Conservation (phyloP, 164 flowering plant genomes). For the Pachysandra terminalis region DNA sequence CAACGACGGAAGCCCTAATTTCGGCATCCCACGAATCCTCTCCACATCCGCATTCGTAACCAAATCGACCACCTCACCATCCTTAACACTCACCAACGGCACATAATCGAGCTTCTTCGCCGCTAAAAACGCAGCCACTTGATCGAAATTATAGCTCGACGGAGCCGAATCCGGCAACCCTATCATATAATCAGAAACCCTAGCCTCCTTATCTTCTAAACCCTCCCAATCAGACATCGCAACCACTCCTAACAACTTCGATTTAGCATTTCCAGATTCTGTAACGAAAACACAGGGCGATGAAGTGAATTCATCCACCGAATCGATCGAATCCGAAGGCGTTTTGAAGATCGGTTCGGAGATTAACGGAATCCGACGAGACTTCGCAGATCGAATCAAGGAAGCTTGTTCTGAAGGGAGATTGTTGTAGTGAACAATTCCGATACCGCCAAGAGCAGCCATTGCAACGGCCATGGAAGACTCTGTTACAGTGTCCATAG, state of each 20-base stretch:
- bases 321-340: constrained; percentile 39
- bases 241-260: constrained; percentile 58
- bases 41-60: constrained; percentile 54
- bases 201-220: constrained; percentile 29
- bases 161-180: constrained; percentile 25
- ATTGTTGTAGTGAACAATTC: constrained; percentile 73
- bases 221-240: constrained; percentile 44
- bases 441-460: constrained; percentile 88
- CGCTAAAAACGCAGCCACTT: constrained; percentile 43
- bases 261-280: constrained; percentile 36
- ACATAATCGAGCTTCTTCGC: constrained; percentile 39
- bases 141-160: constrained; percentile 42
- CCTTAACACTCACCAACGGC: constrained; percentile 39
- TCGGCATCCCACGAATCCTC: constrained; percentile 62
- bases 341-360: constrained; percentile 42
- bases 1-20: constrained; percentile 53
- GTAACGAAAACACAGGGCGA: constrained; percentile 55
- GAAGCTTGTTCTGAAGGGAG: constrained; percentile 50
- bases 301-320: constrained; percentile 33
- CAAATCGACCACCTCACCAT: constrained; percentile 62
- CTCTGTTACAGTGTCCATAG: constrained; percentile 95
- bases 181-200: constrained; percentile 44
- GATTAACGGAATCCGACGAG: constrained; percentile 57
- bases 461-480: constrained; percentile 81
- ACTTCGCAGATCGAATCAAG: constrained; percentile 52